Evolutionary conservation across 2,329 filamentous ascomycete species (phyloP), one percentile per base, ranked within the genome.

Genomic region (Beauveria sp.): DNA sequence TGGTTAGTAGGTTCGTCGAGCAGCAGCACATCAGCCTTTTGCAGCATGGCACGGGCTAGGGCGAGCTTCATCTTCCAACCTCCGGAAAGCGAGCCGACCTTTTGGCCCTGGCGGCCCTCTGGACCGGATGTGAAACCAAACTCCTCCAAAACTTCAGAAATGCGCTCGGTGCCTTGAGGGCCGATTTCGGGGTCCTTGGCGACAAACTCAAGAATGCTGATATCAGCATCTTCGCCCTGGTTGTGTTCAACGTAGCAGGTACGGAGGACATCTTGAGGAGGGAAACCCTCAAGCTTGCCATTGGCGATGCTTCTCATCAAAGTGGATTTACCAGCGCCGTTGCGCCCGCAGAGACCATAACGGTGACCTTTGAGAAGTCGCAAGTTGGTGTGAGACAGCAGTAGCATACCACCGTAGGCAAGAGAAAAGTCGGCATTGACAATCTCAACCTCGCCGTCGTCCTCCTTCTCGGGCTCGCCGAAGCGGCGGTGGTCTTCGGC

Each of bases 31-130:
- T 99, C 95, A n/a, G 95, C 93, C 72, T 88, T 90, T 82, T 95
- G 90, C 70, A 99, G 83, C 93, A 99, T 98, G 66, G 95, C 95
- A 70, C 95, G 87, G 58, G 95, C 95, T 75, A 99, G 79, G 67
- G 95, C 95, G 64, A 99, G 80, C 86, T 99, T 99, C 95, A 99
- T 99, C 85, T 98, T 98, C 95, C 95, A 99, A 73, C 95, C 95
- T 77, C 95, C 95, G 49, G 95, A 98, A 42, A 99, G 79, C 22
- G 93, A 97, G 68, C 95, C 95, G 63, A 99, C 95, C 69, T 89
- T 90, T 73, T 97, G 87, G 6, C 88, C 83, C 76, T 98, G 95
- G 64, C 91, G 87, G 63, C 93, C 95, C 67, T 95, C 90, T 0
- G 92, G 91, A 3, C 93, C 93, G 64, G 90, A 77, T 24, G 90